Base-by-base conservation (phyloP, 495 filamentous ascomycete genomes). In the Mytilinidion resinicola region DNA sequence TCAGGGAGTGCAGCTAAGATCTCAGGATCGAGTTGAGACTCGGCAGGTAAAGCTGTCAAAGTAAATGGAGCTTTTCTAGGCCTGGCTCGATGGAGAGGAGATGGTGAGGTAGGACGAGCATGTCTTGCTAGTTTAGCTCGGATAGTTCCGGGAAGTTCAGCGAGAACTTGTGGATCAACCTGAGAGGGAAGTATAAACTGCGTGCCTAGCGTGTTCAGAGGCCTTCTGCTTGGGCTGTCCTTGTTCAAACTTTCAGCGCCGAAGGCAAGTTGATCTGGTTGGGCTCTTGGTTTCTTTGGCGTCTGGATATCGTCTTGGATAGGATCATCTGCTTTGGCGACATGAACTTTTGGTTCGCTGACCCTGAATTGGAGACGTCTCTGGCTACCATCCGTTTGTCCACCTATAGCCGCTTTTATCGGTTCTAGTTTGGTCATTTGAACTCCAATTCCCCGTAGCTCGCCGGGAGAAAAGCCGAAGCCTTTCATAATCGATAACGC, bases 391-490 rank as follows among this genome's bases (percentile, higher is more conserved):
- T 70, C 64, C 10, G 62, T 39, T 20, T 50, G 53, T 6, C 72
- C 72, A 33, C 67, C 66, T 9, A 30, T 52, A 9, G 60, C 49
- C 9, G 67, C 57, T 64, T 88, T 93, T 48, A 90, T 71, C 9
- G 85, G 85, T 58, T 98, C 90, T 6, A 98, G 78, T 72, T 89
- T 96, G 17, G 88, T 91, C 84, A 96, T 86, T 67, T 96, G 90
- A 2, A 97, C 77, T 0, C 92, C 95, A 25, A 98, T 73, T 10
- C 93, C 93, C 64, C 93, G 77, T 30, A 98, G 76, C 67, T 97
- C 95, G 5, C 91, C 92, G 0, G 93, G 89, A 4, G 87, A 88
- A 66, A 96, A 88, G 41, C 80, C 84, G 70, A 88, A 88, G n/a
- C 84, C 83, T 54, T 84, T 82, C 49, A 97, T 73, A 65, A 97